Percentiles rank a stretch among this genome's conserved stretches.
Evolutionary conservation across 495 filamentous ascomycete genomes (phyloP).

Genomic region (Penicillium salamii): DNA sequence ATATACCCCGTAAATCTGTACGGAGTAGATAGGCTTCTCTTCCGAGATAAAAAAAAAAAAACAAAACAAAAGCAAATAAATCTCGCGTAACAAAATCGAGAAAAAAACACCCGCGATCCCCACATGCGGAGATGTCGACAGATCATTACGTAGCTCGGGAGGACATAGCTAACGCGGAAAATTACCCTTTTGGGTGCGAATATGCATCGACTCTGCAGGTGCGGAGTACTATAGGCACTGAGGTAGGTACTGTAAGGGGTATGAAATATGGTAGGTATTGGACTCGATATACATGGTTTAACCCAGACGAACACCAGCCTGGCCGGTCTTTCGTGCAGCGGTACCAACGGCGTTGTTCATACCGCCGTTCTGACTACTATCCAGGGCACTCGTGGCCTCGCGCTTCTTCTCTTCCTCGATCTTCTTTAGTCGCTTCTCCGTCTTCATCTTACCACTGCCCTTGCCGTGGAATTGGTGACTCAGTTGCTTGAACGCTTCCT

Average conservation of each 20-base stretch:
- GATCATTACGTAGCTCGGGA: constrained; percentile 19
- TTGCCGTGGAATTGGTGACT: constrained; percentile 98
- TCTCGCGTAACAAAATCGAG: neutral
- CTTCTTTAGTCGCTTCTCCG: constrained; percentile 94
- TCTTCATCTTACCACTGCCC: constrained; percentile 96
- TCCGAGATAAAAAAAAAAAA: too few relatives aligned
- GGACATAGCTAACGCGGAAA: constrained; percentile 17
- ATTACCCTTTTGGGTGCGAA: neutral
- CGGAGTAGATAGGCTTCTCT: too few relatives aligned
- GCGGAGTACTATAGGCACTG: too few relatives aligned
- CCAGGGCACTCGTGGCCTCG: constrained; percentile 75
- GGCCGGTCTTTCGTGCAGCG: constrained; percentile 74
- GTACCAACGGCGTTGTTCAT: constrained; percentile 75
- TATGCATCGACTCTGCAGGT: too few relatives aligned
- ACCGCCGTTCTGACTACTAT: constrained; percentile 76
- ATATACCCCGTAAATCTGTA: too few relatives aligned
- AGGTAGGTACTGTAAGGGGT: too few relatives aligned
- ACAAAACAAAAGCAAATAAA: too few relatives aligned
- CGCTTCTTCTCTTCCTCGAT: constrained; percentile 91
- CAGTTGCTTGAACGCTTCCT: constrained; percentile 95
- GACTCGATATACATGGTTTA: constrained; percentile 35
- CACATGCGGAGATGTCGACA: constrained; percentile 30
- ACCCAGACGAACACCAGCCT: constrained; percentile 84
- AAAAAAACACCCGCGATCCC: constrained; percentile 15
- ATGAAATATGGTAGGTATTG: constrained; percentile 3